Evolutionary conservation across 306 rosid genomes (phyloP).

Genomic region (Vicia sativa): DNA sequence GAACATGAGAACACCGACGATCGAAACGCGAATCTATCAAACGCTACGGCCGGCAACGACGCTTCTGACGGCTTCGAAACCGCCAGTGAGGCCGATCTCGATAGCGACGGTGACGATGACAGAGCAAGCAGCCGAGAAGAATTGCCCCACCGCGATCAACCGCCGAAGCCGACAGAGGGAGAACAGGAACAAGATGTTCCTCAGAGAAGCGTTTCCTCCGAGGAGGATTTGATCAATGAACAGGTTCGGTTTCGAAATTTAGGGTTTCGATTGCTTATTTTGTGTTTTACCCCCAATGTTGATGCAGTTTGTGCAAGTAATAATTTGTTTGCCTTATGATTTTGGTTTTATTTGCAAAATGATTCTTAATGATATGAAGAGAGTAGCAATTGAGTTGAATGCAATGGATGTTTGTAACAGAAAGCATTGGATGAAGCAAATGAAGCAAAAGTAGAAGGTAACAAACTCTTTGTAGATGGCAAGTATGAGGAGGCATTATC

Average conservation of each 20-base stretch:
- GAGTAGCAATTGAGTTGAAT: background rate
- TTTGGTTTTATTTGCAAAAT: background rate
- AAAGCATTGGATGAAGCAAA: conserved; percentile 75
- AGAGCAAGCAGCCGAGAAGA: conserved; percentile 5
- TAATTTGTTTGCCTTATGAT: background rate
- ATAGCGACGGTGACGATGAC: conserved; percentile 8
- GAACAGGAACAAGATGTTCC: conserved; percentile 26
- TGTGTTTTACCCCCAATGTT: background rate
- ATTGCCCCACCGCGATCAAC: background rate
- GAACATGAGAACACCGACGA: conserved; percentile 27
- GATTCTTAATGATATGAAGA: background rate
- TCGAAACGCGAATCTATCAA: conserved; percentile 21
- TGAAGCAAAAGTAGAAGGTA: conserved; percentile 79
- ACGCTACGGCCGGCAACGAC: conserved; percentile 16
- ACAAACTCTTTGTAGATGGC: conserved; percentile 64
- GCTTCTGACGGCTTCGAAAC: conserved; percentile 49
- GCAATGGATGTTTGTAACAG: conserved; percentile 41
- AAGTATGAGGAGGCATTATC: conserved; percentile 77
- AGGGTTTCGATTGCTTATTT: conserved; percentile 21
- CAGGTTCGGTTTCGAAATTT: conserved; percentile 28
- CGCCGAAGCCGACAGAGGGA: conserved; percentile 3
- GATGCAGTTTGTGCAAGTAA: background rate
- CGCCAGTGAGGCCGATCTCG: conserved; percentile 48
- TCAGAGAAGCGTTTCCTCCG: conserved; percentile 23
- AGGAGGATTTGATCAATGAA: conserved; percentile 29